Evolutionary conservation across 768 basidiomycete genomes (phyloP).

Genomic region (Mycena galopus): DNA sequence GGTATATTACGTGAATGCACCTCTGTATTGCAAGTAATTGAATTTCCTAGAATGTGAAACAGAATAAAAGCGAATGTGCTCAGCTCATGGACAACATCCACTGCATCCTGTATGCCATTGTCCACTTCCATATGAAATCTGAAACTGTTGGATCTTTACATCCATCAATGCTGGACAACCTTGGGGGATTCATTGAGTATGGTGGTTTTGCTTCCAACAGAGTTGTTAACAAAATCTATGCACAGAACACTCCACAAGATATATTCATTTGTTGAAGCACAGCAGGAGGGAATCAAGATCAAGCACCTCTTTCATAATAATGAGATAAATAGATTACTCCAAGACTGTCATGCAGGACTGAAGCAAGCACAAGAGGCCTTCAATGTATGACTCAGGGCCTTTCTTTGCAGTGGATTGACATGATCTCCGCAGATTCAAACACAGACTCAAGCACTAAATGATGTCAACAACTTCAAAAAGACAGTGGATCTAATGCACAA

Average conservation of each 20-base stretch:
- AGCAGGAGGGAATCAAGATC: not conserved
- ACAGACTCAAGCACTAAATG: not conserved
- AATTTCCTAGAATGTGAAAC: not conserved
- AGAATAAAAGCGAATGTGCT: not conserved
- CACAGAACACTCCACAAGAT: not conserved
- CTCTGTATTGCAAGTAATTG: not conserved
- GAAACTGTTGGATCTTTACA: not conserved
- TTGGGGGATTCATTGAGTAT: not conserved
- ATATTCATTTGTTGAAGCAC: not conserved
- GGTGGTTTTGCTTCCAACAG: not conserved
- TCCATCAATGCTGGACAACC: not conserved
- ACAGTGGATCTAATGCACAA: not conserved
- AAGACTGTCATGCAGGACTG: not conserved
- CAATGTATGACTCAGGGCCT: not conserved
- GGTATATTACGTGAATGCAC: not conserved
- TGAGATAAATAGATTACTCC: not conserved
- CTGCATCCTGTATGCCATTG: not conserved
- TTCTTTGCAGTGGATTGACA: not conserved
- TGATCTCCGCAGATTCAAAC: not conserved
- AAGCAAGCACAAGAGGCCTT: not conserved
- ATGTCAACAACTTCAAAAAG: not conserved
- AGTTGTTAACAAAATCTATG: not conserved
- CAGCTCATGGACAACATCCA: constrained; percentile 14
- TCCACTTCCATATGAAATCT: not conserved
- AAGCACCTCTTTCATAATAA: not conserved